Evolutionary conservation across 2,329 filamentous ascomycete genomes (phyloP).

Genomic region (Fusarium transvaalense): DNA sequence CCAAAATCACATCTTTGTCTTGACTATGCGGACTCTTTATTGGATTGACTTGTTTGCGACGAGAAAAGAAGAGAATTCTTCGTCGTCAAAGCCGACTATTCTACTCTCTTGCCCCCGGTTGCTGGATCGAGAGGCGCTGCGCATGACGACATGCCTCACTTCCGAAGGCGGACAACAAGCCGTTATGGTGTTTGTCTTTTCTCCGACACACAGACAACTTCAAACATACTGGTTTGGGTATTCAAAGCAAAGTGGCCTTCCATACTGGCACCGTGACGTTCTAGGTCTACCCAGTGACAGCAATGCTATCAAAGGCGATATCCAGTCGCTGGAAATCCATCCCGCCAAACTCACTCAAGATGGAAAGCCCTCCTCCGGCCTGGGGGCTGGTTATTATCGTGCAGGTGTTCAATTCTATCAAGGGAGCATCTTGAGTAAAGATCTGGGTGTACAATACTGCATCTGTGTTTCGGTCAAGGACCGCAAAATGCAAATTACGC

Average conservation of each 20-base stretch:
- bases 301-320: conserved; percentile 8
- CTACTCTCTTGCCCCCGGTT: conserved; percentile 50
- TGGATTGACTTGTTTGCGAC: conserved; percentile 59
- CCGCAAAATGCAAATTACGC: conserved; percentile 42
- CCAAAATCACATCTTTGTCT: conserved; percentile 65
- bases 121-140: conserved; percentile 44
- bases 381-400: conserved; percentile 51
- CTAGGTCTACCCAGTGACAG: conserved; percentile 44
- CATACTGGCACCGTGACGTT: conserved; percentile 56
- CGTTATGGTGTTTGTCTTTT: conserved; percentile 53
- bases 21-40: conserved; percentile 67
- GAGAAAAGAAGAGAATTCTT: conserved; percentile 13
- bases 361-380: conserved; percentile 25
- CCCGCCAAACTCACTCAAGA: conserved; percentile 43
- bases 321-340: conserved; percentile 49
- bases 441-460: conserved; percentile 60
- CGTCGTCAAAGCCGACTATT: conserved; percentile 38
- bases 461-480: conserved; percentile 49
- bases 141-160: conserved; percentile 49
- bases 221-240: conserved; percentile 54
- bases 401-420: conserved; percentile 61
- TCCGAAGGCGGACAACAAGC: conserved; percentile 39
- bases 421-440: conserved; percentile 56
- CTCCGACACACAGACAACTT: conserved; percentile 50
- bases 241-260: conserved; percentile 44